Evolutionary conservation across 192 early-diverging fungal genomes (phyloP), one percentile per base, ranked within the genome.

Genomic region (Funneliformis geosporum): DNA sequence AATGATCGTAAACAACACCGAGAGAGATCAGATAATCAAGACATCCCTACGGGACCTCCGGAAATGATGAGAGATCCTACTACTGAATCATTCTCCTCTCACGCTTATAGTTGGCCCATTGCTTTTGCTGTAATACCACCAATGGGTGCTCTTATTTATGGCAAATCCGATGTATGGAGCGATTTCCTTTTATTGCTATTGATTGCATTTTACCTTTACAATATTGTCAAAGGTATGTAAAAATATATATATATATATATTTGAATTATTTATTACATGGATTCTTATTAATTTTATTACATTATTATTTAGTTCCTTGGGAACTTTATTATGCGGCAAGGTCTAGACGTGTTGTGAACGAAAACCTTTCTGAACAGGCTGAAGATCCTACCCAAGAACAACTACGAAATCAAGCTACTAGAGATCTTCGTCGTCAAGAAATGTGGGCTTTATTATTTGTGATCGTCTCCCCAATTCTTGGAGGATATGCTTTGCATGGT

Each of bases 201-300:
- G 66, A 90, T 89, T 21, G 81, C 86, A 3, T 90, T 88, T 73
- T 90, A 88, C 75, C 84, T 89, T 59, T 90, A 89, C 55, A 88
- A 89, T 73, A 87, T 88, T 79, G 85, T 90, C 59, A 90, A 86
- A 87, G 89, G 89, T 88, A 88, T 84, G 42, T 71, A 33, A n/a
- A 68, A 67, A 11, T 5, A 28, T 69, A n/a, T n/a, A n/a, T n/a
- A n/a, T n/a, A n/a, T n/a, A n/a, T n/a, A n/a, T 40, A 70, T 27
- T 28, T 62, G 14, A 47, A 23, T 60, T 42, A 46, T 5, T 43
- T 10, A 27, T 2, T 12, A 28, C 47, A 44, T 11, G 7, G 12
- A 66, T 44, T 65, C 14, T 18, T 39, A 43, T 12, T 21, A 21
- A 60, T 46, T 79, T 66, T 14, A 66, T 38, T 75, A 16, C 18